Evolutionary conservation across 1,284 basidiomycete species (phyloP), one percentile per base, ranked within the genome.

Genomic region (Tetrapyrgos nigripes): DNA sequence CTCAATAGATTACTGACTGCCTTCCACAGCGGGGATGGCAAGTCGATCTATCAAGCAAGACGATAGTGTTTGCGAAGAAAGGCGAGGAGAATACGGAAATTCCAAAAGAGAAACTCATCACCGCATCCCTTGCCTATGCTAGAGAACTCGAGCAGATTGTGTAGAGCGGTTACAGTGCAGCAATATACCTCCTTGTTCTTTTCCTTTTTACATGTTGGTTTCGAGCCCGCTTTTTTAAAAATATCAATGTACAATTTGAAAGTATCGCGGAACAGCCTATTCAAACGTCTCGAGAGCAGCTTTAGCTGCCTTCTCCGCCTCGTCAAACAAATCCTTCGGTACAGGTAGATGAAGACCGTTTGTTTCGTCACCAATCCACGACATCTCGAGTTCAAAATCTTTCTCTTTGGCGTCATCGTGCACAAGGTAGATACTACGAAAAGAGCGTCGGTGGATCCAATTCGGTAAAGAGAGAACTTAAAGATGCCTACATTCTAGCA

Each of bases 391-490:
- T 74, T 99, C 97, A 67, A 99, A 99, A 55, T 96, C 92, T 73
- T 97, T 97, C 78, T 99, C 97, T 75, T 98, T 98, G 58, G 93
- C 83, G 68, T 99, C 97, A 64, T 99, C 97, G 72, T 99, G 97
- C 14, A 97, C 96, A 57, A 96, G 87, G 78, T 98, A 96, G 72
- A 99, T 97, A 73, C 96, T 98, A 70, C 3, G 44, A 58, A 44
- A 23, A 37, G 43, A 54, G 24, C 28, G 43, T 45, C 13, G 26
- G 29, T n/a, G n/a, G n/a, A n/a, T n/a, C n/a, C n/a, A n/a, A n/a
- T n/a, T n/a, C n/a, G n/a, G n/a, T n/a, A 61, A 44, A 24, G 50
- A 31, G 27, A 55, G 27, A 26, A 47, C 35, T 21, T 3, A 53
- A 29, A 51, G 35, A 31, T 44, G 82, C 93, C 69, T 72, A 97